A percentile compares a stretch with the other conserved stretches of the same genome.
Conservation (phyloP, 257 asterid species). For the Asclepias syriaca region DNA sequence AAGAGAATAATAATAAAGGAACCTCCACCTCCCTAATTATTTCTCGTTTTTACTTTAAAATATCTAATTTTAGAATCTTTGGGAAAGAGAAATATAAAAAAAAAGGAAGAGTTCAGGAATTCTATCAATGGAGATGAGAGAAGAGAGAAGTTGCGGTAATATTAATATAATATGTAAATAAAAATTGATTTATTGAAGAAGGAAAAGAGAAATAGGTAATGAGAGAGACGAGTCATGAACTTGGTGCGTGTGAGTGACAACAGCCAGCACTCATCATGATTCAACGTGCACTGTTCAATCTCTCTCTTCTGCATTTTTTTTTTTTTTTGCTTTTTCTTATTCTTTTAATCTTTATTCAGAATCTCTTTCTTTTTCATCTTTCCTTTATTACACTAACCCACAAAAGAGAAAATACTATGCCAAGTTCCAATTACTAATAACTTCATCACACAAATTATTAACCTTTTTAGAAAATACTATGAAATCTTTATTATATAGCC, state of each 20-base stretch:
- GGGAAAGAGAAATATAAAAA: neutral
- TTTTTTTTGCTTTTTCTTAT: neutral
- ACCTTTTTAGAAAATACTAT: too few relatives aligned
- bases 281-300: neutral
- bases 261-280: neutral
- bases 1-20: neutral
- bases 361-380: neutral
- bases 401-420: too few relatives aligned
- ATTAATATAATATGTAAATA: neutral
- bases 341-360: neutral
- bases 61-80: neutral
- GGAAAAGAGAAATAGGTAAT: neutral
- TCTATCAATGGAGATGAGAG: neutral
- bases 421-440: too few relatives aligned
- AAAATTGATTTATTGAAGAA: neutral
- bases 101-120: neutral
- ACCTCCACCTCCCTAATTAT: neutral
- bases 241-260: neutral
- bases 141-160: neutral
- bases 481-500: too few relatives aligned
- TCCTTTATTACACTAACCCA: neutral
- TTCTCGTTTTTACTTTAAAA: neutral
- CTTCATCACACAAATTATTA: too few relatives aligned
- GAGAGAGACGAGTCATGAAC: slow-evolving; percentile 8
- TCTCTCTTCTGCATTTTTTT: neutral